Evolutionary conservation across 2,329 filamentous ascomycete species (phyloP).

Genomic region (Colletotrichum gigasporum): DNA sequence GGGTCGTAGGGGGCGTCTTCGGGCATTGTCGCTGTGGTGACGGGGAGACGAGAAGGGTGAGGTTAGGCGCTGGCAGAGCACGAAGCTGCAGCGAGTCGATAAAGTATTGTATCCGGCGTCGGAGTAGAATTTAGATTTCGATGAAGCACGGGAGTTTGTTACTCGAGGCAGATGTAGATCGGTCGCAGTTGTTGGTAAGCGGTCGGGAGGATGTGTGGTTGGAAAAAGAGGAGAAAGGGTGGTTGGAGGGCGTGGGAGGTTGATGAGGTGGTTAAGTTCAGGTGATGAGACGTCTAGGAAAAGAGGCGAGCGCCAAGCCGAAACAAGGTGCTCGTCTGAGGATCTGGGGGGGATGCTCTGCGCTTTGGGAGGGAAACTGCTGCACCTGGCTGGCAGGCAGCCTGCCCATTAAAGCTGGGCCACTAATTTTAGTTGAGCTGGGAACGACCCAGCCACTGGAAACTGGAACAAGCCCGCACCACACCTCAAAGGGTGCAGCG

Average conservation of each 20-base stretch:
- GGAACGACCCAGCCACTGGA: slow-evolving; percentile 31
- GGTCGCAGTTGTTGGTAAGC: slow-evolving; percentile 11
- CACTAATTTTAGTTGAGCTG: slow-evolving; percentile 30
- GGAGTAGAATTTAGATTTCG: slow-evolving; percentile 2
- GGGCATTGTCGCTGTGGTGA: slow-evolving; percentile 55
- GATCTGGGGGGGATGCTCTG: slow-evolving; percentile 27
- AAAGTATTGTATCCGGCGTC: neutral
- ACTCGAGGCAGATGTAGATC: slow-evolving; percentile 12
- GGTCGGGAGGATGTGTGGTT: slow-evolving; percentile 18
- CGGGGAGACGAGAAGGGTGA: neutral
- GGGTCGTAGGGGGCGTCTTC: slow-evolving; percentile 81
- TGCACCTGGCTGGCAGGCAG: slow-evolving; percentile 12
- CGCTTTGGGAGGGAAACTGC: slow-evolving; percentile 15
- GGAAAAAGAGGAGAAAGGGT: slow-evolving; percentile 30
- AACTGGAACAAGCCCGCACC: slow-evolving; percentile 22
- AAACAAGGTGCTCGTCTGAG: slow-evolving; percentile 33
- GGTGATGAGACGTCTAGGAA: slow-evolving; percentile 32
- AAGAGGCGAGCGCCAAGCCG: slow-evolving; percentile 31
- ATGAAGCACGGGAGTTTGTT: slow-evolving; percentile 1
- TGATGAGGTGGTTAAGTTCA: slow-evolving; percentile 33
- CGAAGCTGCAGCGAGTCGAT: slow-evolving; percentile 11
- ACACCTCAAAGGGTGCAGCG: slow-evolving; percentile 1
- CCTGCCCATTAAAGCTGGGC: too few relatives aligned
- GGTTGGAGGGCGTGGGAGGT: slow-evolving; percentile 28
- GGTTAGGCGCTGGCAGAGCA: slow-evolving; percentile 1